Conservation (phyloP, 164 flowering plant genomes). For the Vitis rotundifolia region DNA sequence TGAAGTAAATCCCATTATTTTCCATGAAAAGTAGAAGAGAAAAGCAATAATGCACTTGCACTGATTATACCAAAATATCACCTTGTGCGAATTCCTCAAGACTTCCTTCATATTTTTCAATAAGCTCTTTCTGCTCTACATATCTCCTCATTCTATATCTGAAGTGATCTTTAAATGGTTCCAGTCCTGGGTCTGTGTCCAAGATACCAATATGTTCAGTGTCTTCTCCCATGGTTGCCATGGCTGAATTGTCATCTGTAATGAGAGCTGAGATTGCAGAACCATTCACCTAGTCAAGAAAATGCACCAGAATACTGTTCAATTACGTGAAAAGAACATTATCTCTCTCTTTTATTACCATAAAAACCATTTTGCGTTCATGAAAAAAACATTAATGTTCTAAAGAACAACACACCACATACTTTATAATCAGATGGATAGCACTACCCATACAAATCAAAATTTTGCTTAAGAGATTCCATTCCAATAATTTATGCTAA, state of each 20-base stretch:
- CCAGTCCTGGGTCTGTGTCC: slow-evolving; percentile 59
- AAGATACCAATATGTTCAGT: slow-evolving; percentile 54
- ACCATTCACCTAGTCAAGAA: slow-evolving; percentile 32
- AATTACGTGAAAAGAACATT: not conserved
- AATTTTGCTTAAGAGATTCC: not conserved
- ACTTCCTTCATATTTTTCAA: slow-evolving; percentile 80
- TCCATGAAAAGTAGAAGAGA: not conserved
- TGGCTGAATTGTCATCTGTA: slow-evolving; percentile 44
- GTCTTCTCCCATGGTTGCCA: slow-evolving; percentile 42
- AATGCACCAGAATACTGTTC: slow-evolving; percentile 4
- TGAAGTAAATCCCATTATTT: not conserved
- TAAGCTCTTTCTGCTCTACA: slow-evolving; percentile 56
- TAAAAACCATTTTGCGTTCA: not conserved
- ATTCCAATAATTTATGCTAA: slow-evolving; percentile 3
- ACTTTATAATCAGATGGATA: not conserved
- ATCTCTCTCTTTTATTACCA: too few species aligned
- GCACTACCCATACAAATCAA: too few species aligned
- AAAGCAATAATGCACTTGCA: not conserved
- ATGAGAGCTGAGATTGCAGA: slow-evolving; percentile 41
- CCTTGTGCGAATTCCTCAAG: slow-evolving; percentile 91
- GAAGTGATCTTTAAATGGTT: slow-evolving; percentile 76
- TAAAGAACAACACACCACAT: not conserved
- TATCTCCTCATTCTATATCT: slow-evolving; percentile 60
- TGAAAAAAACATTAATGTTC: not conserved
- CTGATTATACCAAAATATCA: slow-evolving; percentile 13